Conservation (phyloP, 192 early-diverging fungal species). For the Coemansia asiatica region DNA sequence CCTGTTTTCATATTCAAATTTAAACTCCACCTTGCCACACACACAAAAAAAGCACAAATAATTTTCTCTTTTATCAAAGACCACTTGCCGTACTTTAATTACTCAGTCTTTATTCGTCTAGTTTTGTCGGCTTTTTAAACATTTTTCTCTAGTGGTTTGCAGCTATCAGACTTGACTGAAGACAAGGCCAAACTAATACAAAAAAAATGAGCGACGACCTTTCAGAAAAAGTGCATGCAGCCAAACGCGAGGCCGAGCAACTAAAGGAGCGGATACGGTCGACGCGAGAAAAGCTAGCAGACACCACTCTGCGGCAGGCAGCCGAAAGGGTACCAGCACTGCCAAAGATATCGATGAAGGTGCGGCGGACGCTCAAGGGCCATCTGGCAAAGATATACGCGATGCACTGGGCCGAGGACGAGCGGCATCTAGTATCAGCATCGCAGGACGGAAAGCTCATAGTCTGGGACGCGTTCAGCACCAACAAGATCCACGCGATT, state of each 20-base stretch:
- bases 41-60: background rate
- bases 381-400: constrained; percentile 99
- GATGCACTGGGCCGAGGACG: constrained; percentile 99
- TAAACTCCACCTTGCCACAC: constrained; percentile 8
- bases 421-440: constrained; percentile 94
- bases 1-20: background rate
- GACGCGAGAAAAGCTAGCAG: constrained; percentile 90
- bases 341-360: constrained; percentile 91
- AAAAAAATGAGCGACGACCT: constrained; percentile 64
- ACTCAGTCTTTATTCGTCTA: too few species aligned
- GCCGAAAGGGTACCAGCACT: constrained; percentile 84
- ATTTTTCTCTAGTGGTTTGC: background rate
- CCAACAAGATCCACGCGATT: constrained; percentile 99
- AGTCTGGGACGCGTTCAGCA: constrained; percentile 98
- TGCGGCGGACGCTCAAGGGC: constrained; percentile 94
- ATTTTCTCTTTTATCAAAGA: too few species aligned
- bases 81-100: too few species aligned
- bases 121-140: too few species aligned
- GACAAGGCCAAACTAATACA: constrained; percentile 4
- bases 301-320: constrained; percentile 87
- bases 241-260: constrained; percentile 91
- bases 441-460: constrained; percentile 99
- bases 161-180: too few species aligned
- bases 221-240: constrained; percentile 82
- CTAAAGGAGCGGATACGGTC: constrained; percentile 96